Base-by-base conservation (phyloP, 2,329 filamentous ascomycete species). In the Neophaeococcomyces aloes region DNA sequence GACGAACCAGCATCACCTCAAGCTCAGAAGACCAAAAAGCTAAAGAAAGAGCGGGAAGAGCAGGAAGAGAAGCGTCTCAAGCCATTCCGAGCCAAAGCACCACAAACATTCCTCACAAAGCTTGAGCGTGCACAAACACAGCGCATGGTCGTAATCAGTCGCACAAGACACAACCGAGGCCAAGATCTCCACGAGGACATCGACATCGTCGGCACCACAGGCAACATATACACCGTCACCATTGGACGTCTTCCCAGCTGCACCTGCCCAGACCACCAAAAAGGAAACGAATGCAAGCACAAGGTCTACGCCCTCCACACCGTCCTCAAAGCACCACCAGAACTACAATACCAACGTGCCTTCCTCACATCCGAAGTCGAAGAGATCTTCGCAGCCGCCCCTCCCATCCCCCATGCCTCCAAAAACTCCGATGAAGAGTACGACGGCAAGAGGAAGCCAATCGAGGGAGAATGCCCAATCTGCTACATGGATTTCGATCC, bases 401-500 rank as follows among this genome's bases (percentile, higher is more conserved):
- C 75, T 0, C 60, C 70, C 2, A 69, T 70, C 2, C 68, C 68
- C 3, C 51, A 58, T 7, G 51, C 57, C 8, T 53, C 54, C 30
- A 50, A 59, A 23, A 60, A 65, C 7, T 35, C 37, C 8, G 36
- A 49, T 5, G 42, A 47, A 13, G 60, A 65, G 5, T 58, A 60
- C 7, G 57, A 67, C 21, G 67, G 70, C 14, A 72, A 72, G 14
- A 71, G 75, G 45, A 80, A 78, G 53, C 63, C 72, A 1, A 59
- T 79, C 27, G 73, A 78, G 40, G 77, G 75, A 17, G 75, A 79
- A 48, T 81, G 78, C 53, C 74, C 76, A 0, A 75, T 81, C 49
- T 81, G 78, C 58, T 76, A 74, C 56, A 72, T 70, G 61, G 70
- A 75, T 39, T 69, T 77, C 41, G 64, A 70, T 19, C 56, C 66